Base-by-base conservation (phyloP, 2,329 filamentous ascomycete species). In the Colletotrichum incanum region DNA sequence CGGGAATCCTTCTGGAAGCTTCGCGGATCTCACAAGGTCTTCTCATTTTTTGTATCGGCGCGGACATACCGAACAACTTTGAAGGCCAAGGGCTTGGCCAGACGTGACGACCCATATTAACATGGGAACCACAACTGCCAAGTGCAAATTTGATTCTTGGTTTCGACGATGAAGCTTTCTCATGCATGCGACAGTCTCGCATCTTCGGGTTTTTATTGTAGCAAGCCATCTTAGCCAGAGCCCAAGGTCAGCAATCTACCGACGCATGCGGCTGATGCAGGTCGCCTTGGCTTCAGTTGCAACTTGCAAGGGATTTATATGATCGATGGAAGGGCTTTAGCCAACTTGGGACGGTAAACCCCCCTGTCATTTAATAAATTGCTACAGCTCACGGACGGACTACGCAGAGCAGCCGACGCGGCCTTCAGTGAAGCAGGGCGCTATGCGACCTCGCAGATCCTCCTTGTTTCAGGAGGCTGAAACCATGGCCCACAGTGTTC, bases 391-490 rank as follows among this genome's bases (percentile, higher is more conserved):
- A 8, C 65, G 54, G 50, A 55, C 49, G 49, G 37, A 34, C 39
- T 60, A 43, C 52, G 65, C 47, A 72, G 59, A 64, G 59, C 12
- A 18, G 37, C 47, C 52, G 39, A 54, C 34, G 69, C 26, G 26
- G 23, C 34, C 43, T 2, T 28, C 8, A n/a, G n/a, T 64, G 14
- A 31, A 31, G 39, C 11, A 41, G 41, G 58, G 63, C 45, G 43
- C 58, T 58, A 67, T 62, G 65, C 58, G 14, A 54, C 69, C 45
- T 54, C 37, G 68, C 41, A 43, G 49, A 58, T 67, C 56, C 65
- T 72, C 65, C 65, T 55, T 64, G 69, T 72, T 72, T 72, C 69
- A 72, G 69, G 69, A 65, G 69, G 54, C 65, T 72, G 69, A 69
- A 72, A 72, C 69, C 59, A 31, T 31, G 58, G 34, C 45, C 58